Evolutionary conservation across 257 asterid species (phyloP), one percentile per base, ranked within the genome.

Genomic region (Solanum ossicruentum): DNA sequence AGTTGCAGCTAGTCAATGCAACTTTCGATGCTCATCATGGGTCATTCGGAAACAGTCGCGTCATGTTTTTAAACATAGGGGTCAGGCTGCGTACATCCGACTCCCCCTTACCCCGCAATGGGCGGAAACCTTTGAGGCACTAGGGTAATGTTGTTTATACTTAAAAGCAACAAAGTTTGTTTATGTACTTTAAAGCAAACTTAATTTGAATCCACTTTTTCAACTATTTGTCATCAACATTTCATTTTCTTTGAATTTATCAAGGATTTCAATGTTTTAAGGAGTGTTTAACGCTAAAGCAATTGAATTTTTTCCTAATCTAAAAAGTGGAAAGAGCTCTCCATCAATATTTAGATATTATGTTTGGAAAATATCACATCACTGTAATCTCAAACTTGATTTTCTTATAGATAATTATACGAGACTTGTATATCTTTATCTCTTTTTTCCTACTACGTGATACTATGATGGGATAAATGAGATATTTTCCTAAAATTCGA

Each of bases 221-320:
- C 56, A 60, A 81, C 39, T 49, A 57, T 69, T 51, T 18, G 5
- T 72, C 52, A 20, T 54, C 81, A 51, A 16, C 47, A 77, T 28
- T 54, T 71, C 82, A 71, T 43, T 67, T 75, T 52, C 83, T 11
- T 60, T 54, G 15, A 55, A 73, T 52, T 61, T 82, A 15, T 66
- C 47, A 89, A 83, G 26, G 86, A 83, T 54, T 84, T 87, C 84
- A 23, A 52, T 84, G 72, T 85, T 88, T 85, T 66, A 81, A 49
- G 89, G 93, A 91, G 88, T 87, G 87, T 86, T 93, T 93, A 88
- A 55, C 90, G 94, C 88, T 88, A 77, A 92, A 92, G 96, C 94
- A 89, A 93, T 85, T 90, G 26, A 77, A 56, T 66, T 87, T 81
- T 84, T 72, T 88, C 88, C 70, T 81, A 86, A 87, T 86, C 88